phyloP scores from a whole-genome alignment of 148 eudicot genomes.

The Chenopodium suecicum region DNA sequence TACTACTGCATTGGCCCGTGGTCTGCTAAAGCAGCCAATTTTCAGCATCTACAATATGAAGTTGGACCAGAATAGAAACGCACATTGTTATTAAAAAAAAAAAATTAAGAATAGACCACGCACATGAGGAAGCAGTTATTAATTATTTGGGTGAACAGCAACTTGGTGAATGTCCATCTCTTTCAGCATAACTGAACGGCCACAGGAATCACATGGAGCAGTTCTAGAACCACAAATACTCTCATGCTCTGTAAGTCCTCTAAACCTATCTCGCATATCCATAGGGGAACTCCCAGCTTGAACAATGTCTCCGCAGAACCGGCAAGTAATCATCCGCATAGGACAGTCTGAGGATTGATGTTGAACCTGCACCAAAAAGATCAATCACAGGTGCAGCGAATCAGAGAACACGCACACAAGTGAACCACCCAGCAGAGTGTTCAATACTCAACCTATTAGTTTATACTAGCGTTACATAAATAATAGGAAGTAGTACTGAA shows the following conservation, averaged over 20 bases:
- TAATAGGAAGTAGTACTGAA: not conserved
- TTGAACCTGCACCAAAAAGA: conserved; percentile 49
- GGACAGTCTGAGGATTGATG: conserved; percentile 77
- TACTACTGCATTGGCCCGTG: conserved; percentile 1
- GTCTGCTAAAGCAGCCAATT: conserved; percentile 7
- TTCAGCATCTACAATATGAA: conserved; percentile 3
- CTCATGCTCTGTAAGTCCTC: conserved; percentile 88
- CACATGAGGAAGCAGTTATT: not conserved
- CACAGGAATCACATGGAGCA: conserved; percentile 91
- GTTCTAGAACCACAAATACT: conserved; percentile 87
- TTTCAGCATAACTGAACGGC: conserved; percentile 86
- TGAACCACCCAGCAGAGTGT: not conserved
- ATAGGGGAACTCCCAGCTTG: conserved; percentile 72
- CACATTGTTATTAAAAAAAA: not conserved
- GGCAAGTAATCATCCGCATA: conserved; percentile 75
- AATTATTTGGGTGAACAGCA: conserved; percentile 83
- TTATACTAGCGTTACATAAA: not conserved
- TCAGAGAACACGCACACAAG: not conserved
- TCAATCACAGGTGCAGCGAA: not conserved
- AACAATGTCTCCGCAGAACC: conserved; percentile 86
- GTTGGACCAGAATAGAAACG: conserved; percentile 8
- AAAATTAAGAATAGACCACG: not conserved
- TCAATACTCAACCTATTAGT: not conserved
- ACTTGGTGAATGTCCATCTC: conserved; percentile 92
- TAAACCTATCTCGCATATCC: conserved; percentile 66